Base-by-base conservation (phyloP, 225 moss, liverwort and hornwort species). In the Rhytidiadelphus loreus region DNA sequence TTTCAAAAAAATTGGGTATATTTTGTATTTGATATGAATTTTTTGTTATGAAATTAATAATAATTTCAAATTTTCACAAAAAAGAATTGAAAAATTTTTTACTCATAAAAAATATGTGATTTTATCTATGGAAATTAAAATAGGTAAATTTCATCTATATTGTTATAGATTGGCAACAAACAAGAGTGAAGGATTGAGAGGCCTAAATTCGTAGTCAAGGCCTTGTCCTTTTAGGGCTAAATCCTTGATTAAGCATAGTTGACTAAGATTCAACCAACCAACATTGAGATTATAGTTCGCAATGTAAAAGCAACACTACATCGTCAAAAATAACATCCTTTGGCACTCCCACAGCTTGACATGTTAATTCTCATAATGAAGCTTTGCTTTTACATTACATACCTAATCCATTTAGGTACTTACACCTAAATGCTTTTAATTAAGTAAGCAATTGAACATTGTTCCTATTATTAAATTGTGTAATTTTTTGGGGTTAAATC, bases 291-390 rank as follows among this genome's bases (percentile, higher is more conserved):
- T 69, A 39, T 68, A 7, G 13, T 8, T 0, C 1, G 7, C 39
- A 21, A 23, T 69, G 8, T 39, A 7, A 69, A 69, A 69, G 8
- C 69, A 70, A 70, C 3, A 25, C 5, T 0, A 14, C 41, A 70
- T 25, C 3, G 14, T 5, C 2, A 70, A 13, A 69, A 70, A 25
- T 5, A 41, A 24, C 25, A 41, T 24, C 11, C 25, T 3, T 41
- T 0, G 0, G 14, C 4, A 70, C 0, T 41, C 8, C 2, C 2
- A 7, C 25, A 3, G 24, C 13, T 70, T 0, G 0, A 0, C 5
- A 70, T 7, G 8, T 25, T 70, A 25, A 14, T 39, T 24, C 3
- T 69, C 11, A 14, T 10, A 41, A 30, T 74, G 12, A 48, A 48
- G 7, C 4, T 73, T 4, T 30, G 2, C 0, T 48, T 48, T 48